Evolutionary conservation across 148 eudicot genomes (phyloP), one percentile per base, ranked within the genome.

Genomic region (Arctostaphylos glauca): DNA sequence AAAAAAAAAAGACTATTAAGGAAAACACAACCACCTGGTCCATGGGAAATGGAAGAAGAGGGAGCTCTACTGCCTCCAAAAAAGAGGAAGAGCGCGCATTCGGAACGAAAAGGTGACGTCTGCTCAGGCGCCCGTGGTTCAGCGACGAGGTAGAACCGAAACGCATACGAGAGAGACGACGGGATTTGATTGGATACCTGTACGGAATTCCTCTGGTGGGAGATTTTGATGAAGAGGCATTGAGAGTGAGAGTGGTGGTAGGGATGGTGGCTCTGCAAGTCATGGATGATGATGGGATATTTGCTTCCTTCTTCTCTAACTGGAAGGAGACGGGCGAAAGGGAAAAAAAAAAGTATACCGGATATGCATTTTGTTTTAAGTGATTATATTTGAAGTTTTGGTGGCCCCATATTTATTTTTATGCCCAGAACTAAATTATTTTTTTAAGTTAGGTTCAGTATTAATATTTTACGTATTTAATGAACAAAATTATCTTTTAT

Each of bases 31-130:
- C 23, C 64, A 58, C 70, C 70, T 64, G 70, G 70, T 64, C 70
- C 70, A 64, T 64, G 9, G 70, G 70, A 64, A 64, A 64, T 23
- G 70, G 70, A 64, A 64, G 70, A 25, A 64, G 41, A 9, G 70
- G 70, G 31, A 64, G 41, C 70, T 64, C 70, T 64, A 64, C 70
- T 1, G 15, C 70, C 38, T 64, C 70, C 38, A 38, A 64, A 9
- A 25, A 9, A 3, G 70, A 64, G 70, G 70, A 21, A 64, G 25
- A 64, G 70, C 13, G 14, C 41, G 70, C 70, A 21, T 21, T 64
- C 15, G 70, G 70, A 23, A 23, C 12, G 70, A 23, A 23, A 64
- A 13, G 15, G 31, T 23, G 70, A 9, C 70, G 41, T 64, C 9
- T 64, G 5, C 4, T 23, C 12, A 1, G 70, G 38, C 12, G 31